Evolutionary conservation across 768 basidiomycete genomes (phyloP).

Genomic region (Dentipellis fragilis): DNA sequence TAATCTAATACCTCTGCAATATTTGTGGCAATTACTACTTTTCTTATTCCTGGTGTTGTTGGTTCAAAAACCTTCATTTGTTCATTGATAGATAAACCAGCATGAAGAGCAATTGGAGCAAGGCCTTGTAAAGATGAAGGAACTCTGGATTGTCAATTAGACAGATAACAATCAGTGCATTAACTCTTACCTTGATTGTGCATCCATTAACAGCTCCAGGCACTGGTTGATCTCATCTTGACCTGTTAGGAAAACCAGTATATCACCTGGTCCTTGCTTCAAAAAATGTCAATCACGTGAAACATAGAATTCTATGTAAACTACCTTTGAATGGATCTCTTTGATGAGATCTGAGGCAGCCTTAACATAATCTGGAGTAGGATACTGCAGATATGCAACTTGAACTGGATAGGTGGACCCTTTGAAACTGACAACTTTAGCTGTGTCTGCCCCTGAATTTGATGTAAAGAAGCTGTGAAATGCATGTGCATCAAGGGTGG

Average conservation of each 20-base stretch:
- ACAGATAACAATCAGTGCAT: neutral
- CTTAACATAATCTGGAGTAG: slow-evolving; percentile 70
- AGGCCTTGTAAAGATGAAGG: slow-evolving; percentile 37
- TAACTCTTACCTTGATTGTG: slow-evolving; percentile 3
- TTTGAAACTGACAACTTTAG: slow-evolving; percentile 81
- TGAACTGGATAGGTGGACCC: slow-evolving; percentile 95
- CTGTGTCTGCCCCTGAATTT: slow-evolving; percentile 52
- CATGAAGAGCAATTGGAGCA: slow-evolving; percentile 64
- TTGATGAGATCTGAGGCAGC: slow-evolving; percentile 77
- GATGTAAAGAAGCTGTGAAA: slow-evolving; percentile 86
- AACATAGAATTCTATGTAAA: neutral
- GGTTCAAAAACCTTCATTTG: slow-evolving; percentile 81
- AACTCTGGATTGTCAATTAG: neutral
- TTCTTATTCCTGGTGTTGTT: slow-evolving; percentile 65
- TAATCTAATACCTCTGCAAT: slow-evolving; percentile 69
- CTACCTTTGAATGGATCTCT: slow-evolving; percentile 72
- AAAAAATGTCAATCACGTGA: neutral
- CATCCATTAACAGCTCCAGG: slow-evolving; percentile 73
- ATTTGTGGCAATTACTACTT: slow-evolving; percentile 90
- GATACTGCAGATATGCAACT: slow-evolving; percentile 75
- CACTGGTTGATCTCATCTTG: slow-evolving; percentile 93
- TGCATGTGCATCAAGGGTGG: slow-evolving; percentile 86
- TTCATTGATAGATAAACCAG: slow-evolving; percentile 81
- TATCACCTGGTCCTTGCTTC: slow-evolving; percentile 78
- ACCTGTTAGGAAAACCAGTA: slow-evolving; percentile 90